Base-by-base conservation (phyloP, 2,329 filamentous ascomycete species). In the Orbilia quercus region DNA sequence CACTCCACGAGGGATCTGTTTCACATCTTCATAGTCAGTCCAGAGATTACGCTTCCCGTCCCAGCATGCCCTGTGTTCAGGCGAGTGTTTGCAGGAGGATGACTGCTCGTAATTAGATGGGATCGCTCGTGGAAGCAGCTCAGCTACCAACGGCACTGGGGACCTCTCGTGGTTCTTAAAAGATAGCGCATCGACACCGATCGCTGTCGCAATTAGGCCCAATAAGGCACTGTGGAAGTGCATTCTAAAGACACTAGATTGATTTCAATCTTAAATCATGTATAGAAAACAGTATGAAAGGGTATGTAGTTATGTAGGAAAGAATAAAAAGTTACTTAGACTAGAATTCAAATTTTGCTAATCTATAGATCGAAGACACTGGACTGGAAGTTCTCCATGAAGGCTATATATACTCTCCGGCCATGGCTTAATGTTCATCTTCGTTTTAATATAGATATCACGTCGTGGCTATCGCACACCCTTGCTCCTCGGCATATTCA, bases 21-120 rank as follows among this genome's bases (percentile, higher is more conserved):
- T n/a, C 12, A 64, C 12, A 23, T 72, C 59, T 18, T 72, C 67
- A 44, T 65, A 72, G 47, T 72, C 58, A 14, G 51, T 59, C 44
- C 51, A 58, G 0, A 72, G 12, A 18, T 72, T 64, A 42, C 34
- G 51, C 16, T 40, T 38, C 2, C 51, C 42, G 14, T 64, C 58
- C 67, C 58, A 59, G 34, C 67, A 72, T 7, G 51, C 59, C 54
- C 67, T 51, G 22, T 67, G 53, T 14, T 50, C 18, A 14, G 53
- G 22, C 14, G 53, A 59, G 34, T 67, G 47, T 11, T 34, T 38
- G 23, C 63, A 67, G 5, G 12, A 28, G 1, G 14, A 7, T n/a
- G 63, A 53, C 2, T 22, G n/a, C 6, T 67, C 63, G 34, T 59
- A 67, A 25, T 50, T 23, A 2, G 51, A 31, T 14, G 36, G 14